phyloP scores from a whole-genome alignment of 2,329 filamentous ascomycete genomes.

The Exophiala xenobiotica region DNA sequence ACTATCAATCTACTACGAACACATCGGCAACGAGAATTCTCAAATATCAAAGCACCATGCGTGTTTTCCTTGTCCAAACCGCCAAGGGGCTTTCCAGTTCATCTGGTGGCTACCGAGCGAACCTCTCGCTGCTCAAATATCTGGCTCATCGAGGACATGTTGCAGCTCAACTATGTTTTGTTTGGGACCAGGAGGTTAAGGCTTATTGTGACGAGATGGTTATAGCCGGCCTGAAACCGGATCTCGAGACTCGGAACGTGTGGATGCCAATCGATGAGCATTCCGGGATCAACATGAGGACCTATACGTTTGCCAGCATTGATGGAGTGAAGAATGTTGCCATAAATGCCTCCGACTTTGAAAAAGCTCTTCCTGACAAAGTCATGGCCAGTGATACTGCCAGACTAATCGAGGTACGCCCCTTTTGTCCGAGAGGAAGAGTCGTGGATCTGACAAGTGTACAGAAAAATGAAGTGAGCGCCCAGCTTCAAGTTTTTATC shows the following conservation, averaged over 20 bases:
- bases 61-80: constrained; percentile 13
- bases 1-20: too few species aligned
- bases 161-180: constrained; percentile 14
- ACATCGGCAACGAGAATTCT: neutral
- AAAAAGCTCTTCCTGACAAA: constrained; percentile 9
- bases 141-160: constrained; percentile 10
- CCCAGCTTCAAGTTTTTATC: neutral
- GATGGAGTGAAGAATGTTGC: constrained; percentile 10
- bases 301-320: constrained; percentile 2
- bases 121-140: constrained; percentile 12
- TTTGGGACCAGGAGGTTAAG: constrained; percentile 8
- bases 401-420: constrained; percentile 12
- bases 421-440: neutral
- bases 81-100: constrained; percentile 14
- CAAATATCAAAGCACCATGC: constrained; percentile 5
- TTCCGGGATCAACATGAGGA: constrained; percentile 1
- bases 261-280: constrained; percentile 1
- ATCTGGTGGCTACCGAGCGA: constrained; percentile 18
- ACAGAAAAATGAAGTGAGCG: constrained; percentile 1
- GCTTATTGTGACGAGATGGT: constrained; percentile 5
- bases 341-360: constrained; percentile 10
- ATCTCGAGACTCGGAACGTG: neutral
- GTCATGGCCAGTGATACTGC: constrained; percentile 9
- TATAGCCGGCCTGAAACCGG: constrained; percentile 1
- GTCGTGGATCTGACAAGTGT: neutral